Evolutionary conservation across 139 green algal species (phyloP), one percentile per base, ranked within the genome.

Genomic region (Cymbomonas tetramitiformis): DNA sequence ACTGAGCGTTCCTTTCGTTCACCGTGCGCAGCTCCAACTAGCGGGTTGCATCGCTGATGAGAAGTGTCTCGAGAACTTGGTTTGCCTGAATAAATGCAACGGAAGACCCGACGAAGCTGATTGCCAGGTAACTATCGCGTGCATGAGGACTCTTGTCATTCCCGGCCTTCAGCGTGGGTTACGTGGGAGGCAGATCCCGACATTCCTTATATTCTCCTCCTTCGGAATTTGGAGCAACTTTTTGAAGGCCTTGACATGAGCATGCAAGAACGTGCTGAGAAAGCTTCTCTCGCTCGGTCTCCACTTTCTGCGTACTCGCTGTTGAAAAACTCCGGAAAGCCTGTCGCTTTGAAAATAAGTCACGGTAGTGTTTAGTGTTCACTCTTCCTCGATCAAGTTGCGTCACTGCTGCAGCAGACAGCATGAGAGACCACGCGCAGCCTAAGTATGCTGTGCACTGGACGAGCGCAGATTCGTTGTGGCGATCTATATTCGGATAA

Each of bases 1-100:
- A n/a, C n/a, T n/a, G n/a, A n/a, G n/a, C n/a, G n/a, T n/a, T n/a
- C n/a, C n/a, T n/a, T n/a, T n/a, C n/a, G n/a, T n/a, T n/a, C n/a
- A n/a, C n/a, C n/a, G n/a, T n/a, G n/a, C n/a, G n/a, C n/a, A 69
- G 32, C 18, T 30, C 4, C 72, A 78, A 61, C 71, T 94, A 19
- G 79, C 82, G 12, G 19, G 49, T 23, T 94, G 85, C 63, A 19
- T 94, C 19, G 75, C 48, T 0, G 84, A 94, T 52, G 55, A 56
- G 2, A 58, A 70, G 34, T 94, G 85, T 70, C 32, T 81, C 23
- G 73, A 89, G 44, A 84, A 85, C 65, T 67, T 94, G 7, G 70
- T 86, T 9, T 94, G 85, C 74, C 63, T 94, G 4, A 65, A 93
- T 28, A 28, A 60, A 18, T 94, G 85, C 76, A 82, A 83, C 55